Base-by-base conservation (phyloP, 164 flowering plant genomes). In the Taxillus chinensis region DNA sequence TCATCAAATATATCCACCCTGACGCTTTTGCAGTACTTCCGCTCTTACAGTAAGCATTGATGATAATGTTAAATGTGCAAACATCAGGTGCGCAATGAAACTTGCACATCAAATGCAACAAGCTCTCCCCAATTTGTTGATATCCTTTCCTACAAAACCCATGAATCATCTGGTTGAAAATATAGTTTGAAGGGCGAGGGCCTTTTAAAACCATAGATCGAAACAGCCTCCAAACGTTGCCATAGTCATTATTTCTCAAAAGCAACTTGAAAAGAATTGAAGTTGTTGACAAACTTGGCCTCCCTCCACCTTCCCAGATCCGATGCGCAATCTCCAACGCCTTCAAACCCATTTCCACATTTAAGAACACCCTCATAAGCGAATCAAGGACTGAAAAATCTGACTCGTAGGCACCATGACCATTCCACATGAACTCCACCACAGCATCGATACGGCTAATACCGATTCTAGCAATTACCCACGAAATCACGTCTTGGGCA, bases 91-190 rank as follows among this genome's bases (percentile, higher is more conserved):
- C 66, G 59, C 86, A 82, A 2, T 63, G 50, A 67, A 68, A 90
- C 66, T 81, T 90, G 11, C 11, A 57, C 99, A 93, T 90, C 51
- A 86, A 59, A 61, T 76, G 73, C 8, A 89, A 67, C 57, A 93
- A 70, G 74, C 83, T 79, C 78, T 82, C 86, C n/a, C 77, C 95
- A 48, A 75, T 63, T 0, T 50, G 64, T 60, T 86, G 16, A 68
- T n/a, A 55, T 17, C 90, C 95, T 71, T 72, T 83, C 54, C 77
- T 75, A 70, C 95, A 89, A 72, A 89, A 88, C 41, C 95, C 91
- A 73, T 67, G 77, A 64, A 90, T 77, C 81, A 90, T 70, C 37
- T 58, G 58, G 72, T 79, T 90, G 17, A 87, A 86, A 9, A 69
- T 77, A 60, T 64, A 65, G 68, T 56, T 73, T 39, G 61, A 67